Evolutionary conservation across 169 alveolate species (phyloP), one percentile per base, ranked within the genome.

Genomic region (Cystoisospora suis): DNA sequence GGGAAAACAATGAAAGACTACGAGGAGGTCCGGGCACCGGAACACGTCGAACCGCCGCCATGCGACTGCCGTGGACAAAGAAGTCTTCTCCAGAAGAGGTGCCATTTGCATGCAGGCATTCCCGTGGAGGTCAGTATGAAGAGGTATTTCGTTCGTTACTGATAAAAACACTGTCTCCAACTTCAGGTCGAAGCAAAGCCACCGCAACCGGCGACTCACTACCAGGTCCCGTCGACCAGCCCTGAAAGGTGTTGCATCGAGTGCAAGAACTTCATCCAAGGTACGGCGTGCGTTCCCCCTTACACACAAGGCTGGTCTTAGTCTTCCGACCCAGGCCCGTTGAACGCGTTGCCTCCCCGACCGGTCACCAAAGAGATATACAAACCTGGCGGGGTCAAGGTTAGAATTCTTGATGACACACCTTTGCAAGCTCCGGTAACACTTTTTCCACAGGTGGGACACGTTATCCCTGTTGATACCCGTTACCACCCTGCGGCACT

Each of bases 41-140:
- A 49, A 20, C 91, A 61, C 89, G 85, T 65, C 4, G 91, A 86
- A 40, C 88, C 91, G 47, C 45, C 59, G 49, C 91, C 91, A 27
- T 86, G 91, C 75, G 59, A 86, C 75, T 86, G 91, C 91, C 20
- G 34, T 15, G 83, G 79, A 65, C 79, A 65, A 44, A 40, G 42
- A 17, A 3, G 46, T 65, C 79, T 38, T 72, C 47, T 72, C 23
- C n/a, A 72, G 44, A 72, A 6, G 32, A 47, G 44, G 12, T 72
- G 83, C 56, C 47, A 38, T 32, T 34, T 72, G 53, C 83, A 72
- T 29, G 49, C 47, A 15, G 83, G 58, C 17, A 36, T 5, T 20
- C 58, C 83, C 56, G 32, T 38, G 36, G 32, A 29, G 83, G 83
- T 72, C 27, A 72, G 56, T 72, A 38, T 38, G 46, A 0, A 65